Evolutionary conservation across 23 red algal species (phyloP).

Genomic region (Gracilaria caudata): DNA sequence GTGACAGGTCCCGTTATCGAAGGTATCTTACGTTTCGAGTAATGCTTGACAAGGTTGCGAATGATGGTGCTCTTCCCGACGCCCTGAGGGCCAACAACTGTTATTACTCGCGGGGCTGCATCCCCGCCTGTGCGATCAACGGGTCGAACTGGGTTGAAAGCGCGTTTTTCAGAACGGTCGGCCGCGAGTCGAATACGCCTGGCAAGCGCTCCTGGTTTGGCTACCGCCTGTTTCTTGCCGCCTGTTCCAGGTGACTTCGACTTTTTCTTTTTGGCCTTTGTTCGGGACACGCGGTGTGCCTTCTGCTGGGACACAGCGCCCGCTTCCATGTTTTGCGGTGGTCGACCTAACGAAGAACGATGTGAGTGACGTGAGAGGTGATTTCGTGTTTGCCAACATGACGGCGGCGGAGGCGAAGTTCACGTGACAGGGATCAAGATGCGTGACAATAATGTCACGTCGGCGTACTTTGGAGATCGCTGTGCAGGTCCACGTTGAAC

Average conservation of each 20-base stretch:
- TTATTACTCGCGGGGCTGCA: constrained; percentile 85
- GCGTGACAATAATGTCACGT: no score
- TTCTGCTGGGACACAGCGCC: constrained; percentile 47
- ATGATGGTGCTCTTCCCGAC: constrained; percentile 94
- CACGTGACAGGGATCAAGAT: no score
- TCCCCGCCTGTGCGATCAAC: constrained; percentile 60
- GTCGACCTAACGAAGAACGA: not conserved
- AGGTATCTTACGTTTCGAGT: constrained; percentile 69
- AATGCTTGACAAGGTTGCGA: constrained; percentile 88
- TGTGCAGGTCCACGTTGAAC: no score
- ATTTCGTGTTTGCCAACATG: no score
- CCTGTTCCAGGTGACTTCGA: constrained; percentile 26
- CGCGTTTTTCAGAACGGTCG: constrained; percentile 78
- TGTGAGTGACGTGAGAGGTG: not conserved
- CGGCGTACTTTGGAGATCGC: no score
- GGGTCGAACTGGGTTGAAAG: constrained; percentile 50
- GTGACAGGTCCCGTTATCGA: constrained; percentile 88
- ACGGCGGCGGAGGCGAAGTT: no score
- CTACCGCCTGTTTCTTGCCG: constrained; percentile 59
- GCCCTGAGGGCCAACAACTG: constrained; percentile 87
- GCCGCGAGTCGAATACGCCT: constrained; percentile 64
- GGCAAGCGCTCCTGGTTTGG: constrained; percentile 68
- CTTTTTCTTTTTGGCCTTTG: constrained; percentile 46
- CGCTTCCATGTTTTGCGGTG: constrained; percentile 54
- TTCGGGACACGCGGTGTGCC: constrained; percentile 67